Conservation (phyloP, 2,329 filamentous ascomycete species). For the Parascedosporium putredinis region DNA sequence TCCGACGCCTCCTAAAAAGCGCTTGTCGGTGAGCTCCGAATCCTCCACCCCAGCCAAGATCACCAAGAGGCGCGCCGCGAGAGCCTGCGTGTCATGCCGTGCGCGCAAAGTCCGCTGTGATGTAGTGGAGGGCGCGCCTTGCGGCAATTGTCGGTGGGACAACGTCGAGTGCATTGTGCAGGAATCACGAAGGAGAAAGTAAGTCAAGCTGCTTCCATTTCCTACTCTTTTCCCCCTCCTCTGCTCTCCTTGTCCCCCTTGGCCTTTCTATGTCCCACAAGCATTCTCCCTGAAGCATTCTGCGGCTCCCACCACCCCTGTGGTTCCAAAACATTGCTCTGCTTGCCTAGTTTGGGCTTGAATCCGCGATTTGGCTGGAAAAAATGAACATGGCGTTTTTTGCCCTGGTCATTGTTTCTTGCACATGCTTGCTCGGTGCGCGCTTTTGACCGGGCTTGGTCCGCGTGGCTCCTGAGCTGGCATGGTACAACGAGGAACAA, state of each 20-base stretch:
- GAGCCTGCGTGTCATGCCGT: constrained; percentile 81
- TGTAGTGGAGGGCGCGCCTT: constrained; percentile 79
- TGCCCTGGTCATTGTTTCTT: no score
- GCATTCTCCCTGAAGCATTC: neutral
- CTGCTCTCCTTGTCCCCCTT: neutral
- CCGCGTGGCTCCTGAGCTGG: neutral
- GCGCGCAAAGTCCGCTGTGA: constrained; percentile 88
- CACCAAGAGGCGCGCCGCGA: constrained; percentile 75
- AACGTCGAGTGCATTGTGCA: constrained; percentile 68
- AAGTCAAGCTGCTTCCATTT: constrained; percentile 28
- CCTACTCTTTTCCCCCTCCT: neutral
- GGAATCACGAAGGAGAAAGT: constrained; percentile 80
- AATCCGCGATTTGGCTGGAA: no score
- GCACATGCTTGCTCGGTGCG: no score
- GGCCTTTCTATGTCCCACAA: no score
- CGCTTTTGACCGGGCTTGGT: neutral
- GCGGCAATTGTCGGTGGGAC: constrained; percentile 77
- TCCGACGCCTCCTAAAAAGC: constrained; percentile 15
- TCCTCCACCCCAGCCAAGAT: constrained; percentile 32
- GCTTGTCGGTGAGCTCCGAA: constrained; percentile 20
- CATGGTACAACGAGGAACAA: neutral
- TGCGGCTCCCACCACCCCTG: no score
- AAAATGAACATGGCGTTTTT: no score
- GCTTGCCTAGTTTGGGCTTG: no score
- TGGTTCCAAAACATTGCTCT: no score